phyloP scores from a whole-genome alignment of 2,329 filamentous ascomycete genomes.

The Ophiostoma populinum region DNA sequence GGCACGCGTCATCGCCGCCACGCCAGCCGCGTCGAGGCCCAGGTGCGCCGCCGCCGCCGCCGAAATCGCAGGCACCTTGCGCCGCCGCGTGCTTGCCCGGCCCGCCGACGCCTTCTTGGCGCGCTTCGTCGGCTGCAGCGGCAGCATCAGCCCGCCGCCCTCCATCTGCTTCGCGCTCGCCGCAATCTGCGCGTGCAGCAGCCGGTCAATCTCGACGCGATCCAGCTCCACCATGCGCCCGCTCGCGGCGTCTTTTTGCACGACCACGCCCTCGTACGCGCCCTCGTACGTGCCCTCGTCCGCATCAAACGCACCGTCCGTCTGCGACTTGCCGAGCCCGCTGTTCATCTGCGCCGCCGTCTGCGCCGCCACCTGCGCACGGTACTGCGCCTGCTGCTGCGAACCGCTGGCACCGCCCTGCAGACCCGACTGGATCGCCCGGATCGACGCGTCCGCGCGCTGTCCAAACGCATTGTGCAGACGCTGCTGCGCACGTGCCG shows the following conservation, averaged over 20 bases:
- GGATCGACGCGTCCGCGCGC: slow-evolving; percentile 48
- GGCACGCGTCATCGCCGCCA: slow-evolving; percentile 32
- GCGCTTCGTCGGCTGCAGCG: slow-evolving; percentile 35
- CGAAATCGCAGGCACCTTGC: not conserved
- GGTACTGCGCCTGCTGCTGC: slow-evolving; percentile 17
- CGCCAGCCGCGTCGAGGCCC: slow-evolving; percentile 20
- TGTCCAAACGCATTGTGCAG: slow-evolving; percentile 43
- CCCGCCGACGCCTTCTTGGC: no score
- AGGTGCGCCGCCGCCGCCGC: not conserved
- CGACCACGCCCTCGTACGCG: slow-evolving; percentile 40
- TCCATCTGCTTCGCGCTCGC: slow-evolving; percentile 51
- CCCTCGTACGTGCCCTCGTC: slow-evolving; percentile 55
- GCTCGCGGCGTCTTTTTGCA: slow-evolving; percentile 36
- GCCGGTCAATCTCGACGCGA: slow-evolving; percentile 45
- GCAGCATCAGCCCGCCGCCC: slow-evolving; percentile 59
- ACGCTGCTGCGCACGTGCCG: slow-evolving; percentile 37
- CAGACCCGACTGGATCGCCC: slow-evolving; percentile 35
- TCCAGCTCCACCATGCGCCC: slow-evolving; percentile 37
- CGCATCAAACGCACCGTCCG: slow-evolving; percentile 51
- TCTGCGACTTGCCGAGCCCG: slow-evolving; percentile 35
- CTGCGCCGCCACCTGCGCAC: slow-evolving; percentile 18
- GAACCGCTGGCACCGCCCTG: no score
- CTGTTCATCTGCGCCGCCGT: slow-evolving; percentile 17
- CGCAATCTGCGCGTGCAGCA: slow-evolving; percentile 52
- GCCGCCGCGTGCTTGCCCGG: slow-evolving; percentile 13